Evolutionary conservation across 768 basidiomycete species (phyloP), one percentile per base, ranked within the genome.

Genomic region (Suillus hirtellus): DNA sequence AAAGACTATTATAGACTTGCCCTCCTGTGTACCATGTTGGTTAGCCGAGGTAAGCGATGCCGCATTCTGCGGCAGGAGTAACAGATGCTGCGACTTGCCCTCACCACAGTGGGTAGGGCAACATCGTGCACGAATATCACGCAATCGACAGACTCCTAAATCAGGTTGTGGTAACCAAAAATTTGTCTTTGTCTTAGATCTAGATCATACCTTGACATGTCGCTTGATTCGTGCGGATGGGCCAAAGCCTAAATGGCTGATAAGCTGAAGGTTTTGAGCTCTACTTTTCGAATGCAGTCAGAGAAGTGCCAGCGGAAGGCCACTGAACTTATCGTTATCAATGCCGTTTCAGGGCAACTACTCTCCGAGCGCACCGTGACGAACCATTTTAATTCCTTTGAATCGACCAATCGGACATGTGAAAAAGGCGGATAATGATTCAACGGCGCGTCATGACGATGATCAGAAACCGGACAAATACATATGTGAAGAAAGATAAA

Each of bases 401-500:
- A 35, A 21, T 21, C 54, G 35, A 4, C 21, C 55, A 21, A 10
- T 21, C 7, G 42, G 42, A 5, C 9, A 40, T 4, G 21, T 15
- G 19, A 54, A n/a, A 54, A 37, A 12, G 35, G 12, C 6, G 14
- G 55, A 40, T 58, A 17, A 40, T 17, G 10, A 38, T 38, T 37
- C 14, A 38, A 17, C 37, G 17, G 24, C 15, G 24, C 55, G 37
- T 21, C 8, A 24, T 56, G 14, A 49, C 47, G 49, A 56, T 53
- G 8, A 56, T 56, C 21, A 24, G 56, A 58, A 40, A 42, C 27
- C 38, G 27, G 24, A 17, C 17, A 38, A 56, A 56, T 53, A 53
- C 52, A 53, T 52, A 52, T 53, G 38, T 56, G 38, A 40, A 40
- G 37, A 37, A 40, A 40, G 37, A 37, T 24, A 38, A 53, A 34